Percentiles rank a stretch among this genome's conserved stretches.
phyloP scores from a whole-genome alignment of 148 eudicot genomes.

The Rheum nobile region DNA sequence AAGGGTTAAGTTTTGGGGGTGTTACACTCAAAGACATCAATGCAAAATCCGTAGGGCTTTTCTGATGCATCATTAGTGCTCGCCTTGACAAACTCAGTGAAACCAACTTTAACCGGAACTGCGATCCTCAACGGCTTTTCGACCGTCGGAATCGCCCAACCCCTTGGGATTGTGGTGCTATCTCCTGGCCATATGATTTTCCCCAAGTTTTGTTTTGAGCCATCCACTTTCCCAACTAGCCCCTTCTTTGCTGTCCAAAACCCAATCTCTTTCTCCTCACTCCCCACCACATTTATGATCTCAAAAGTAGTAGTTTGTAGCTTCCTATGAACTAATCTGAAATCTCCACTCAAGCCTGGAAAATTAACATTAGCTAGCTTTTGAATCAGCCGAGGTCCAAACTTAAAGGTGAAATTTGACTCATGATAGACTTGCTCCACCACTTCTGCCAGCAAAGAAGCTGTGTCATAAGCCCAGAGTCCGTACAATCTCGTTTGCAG shows the following conservation, averaged over 20 bases:
- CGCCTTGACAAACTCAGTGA: constrained; percentile 6
- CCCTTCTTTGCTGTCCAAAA: constrained; percentile 4
- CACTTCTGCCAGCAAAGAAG: constrained; percentile 26
- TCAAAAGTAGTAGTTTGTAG: constrained; percentile 8
- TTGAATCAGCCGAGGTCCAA: constrained; percentile 2
- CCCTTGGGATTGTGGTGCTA: constrained; percentile 14
- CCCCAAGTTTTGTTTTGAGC: neutral
- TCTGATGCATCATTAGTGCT: neutral
- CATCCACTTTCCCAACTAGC: neutral
- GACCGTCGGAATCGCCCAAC: constrained; percentile 23
- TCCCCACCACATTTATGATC: constrained; percentile 12
- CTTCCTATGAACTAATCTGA: constrained; percentile 2
- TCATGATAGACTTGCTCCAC: constrained; percentile 15
- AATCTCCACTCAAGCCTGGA: constrained; percentile 12
- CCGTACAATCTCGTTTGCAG: constrained; percentile 15
- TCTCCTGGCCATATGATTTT: constrained; percentile 46
- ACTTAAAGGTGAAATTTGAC: neutral
- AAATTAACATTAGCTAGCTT: neutral
- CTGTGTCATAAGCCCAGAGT: constrained; percentile 35
- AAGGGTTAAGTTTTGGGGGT: no score
- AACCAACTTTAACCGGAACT: constrained; percentile 4
- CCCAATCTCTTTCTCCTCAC: constrained; percentile 4
- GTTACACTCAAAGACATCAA: neutral
- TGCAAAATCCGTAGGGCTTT: neutral
- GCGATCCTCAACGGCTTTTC: constrained; percentile 9